These are phyloP conservation scores for Quercus parvula DNA, from an alignment of 306 rosid genomes.

Conservation along the genomic window DNA sequence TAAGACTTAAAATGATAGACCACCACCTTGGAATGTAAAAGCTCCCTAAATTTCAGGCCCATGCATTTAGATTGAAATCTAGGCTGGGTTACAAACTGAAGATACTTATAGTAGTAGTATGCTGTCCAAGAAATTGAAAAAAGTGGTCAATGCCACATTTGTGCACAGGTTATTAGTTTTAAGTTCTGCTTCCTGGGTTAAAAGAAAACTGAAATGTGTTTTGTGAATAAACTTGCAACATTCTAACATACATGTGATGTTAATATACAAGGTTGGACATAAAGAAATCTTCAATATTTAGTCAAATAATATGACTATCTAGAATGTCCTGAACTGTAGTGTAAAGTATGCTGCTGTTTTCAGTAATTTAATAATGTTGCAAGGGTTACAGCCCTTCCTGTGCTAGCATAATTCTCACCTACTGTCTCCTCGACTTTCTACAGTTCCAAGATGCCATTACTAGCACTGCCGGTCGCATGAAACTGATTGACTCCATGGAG, in stretches of 20 bases:
- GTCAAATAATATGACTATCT: background rate
- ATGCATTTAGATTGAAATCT: background rate
- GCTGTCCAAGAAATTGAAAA: background rate
- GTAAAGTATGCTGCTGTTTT: background rate
- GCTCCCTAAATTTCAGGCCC: background rate
- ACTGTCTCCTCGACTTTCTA: slow-evolving; percentile 12
- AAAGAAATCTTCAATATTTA: background rate
- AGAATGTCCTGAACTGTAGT: background rate
- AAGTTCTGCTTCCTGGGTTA: background rate
- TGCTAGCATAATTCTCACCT: background rate
- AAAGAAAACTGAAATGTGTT: background rate
- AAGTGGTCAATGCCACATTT: background rate
- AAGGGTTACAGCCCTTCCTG: background rate
- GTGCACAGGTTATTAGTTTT: background rate
- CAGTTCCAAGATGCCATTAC: slow-evolving; percentile 90
- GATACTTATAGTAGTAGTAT: background rate
- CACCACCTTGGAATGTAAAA: background rate
- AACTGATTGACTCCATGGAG: slow-evolving; percentile 86
- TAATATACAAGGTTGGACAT: background rate
- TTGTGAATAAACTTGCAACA: background rate
- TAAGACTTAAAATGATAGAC: background rate
- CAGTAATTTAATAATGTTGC: background rate
- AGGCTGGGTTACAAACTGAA: background rate
- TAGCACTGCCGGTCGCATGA: slow-evolving; percentile 62
- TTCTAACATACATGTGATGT: background rate